Conservation (phyloP, 768 basidiomycete species). For the Glaciozyma martinii region DNA sequence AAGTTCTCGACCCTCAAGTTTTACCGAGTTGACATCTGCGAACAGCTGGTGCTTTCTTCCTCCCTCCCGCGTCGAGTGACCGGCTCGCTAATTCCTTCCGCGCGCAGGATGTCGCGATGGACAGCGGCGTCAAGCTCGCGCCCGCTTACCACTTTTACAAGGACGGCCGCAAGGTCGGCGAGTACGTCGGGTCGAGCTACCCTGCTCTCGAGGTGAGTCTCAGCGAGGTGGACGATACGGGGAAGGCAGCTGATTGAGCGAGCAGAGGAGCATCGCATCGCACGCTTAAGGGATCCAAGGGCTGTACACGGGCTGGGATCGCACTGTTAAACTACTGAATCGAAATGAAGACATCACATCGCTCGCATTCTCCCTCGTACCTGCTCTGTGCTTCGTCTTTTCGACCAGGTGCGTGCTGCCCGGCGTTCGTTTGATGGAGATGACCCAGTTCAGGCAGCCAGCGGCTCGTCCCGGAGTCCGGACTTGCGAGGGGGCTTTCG, state of each 20-base stretch:
- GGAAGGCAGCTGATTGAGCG: background rate
- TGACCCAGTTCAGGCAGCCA: too few relatives aligned
- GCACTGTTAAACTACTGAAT: too few relatives aligned
- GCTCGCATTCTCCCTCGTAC: too few relatives aligned
- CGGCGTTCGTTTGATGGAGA: too few relatives aligned
- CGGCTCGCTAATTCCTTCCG: too few relatives aligned
- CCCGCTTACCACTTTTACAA: slow-evolving; percentile 28
- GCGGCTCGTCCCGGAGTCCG: too few relatives aligned
- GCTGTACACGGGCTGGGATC: too few relatives aligned
- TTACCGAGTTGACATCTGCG: slow-evolving; percentile 29
- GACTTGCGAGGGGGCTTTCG: too few relatives aligned
- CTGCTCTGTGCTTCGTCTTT: too few relatives aligned
- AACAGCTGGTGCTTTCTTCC: slow-evolving; percentile 14
- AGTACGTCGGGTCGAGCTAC: slow-evolving; percentile 25
- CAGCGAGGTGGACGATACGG: background rate
- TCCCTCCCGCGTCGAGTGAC: background rate
- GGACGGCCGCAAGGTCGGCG: slow-evolving; percentile 17
- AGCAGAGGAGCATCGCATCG: background rate
- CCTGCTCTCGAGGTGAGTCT: slow-evolving; percentile 28
- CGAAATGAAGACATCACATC: too few relatives aligned
- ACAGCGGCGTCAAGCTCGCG: slow-evolving; percentile 13
- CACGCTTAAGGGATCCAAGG: background rate
- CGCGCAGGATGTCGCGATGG: slow-evolving; percentile 28
- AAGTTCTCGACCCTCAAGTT: slow-evolving; percentile 15
- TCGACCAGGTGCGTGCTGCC: too few relatives aligned